Percentiles rank a stretch among this genome's conserved stretches.
Evolutionary conservation across 257 asterid genomes (phyloP).

Genomic region (Rhazya stricta): DNA sequence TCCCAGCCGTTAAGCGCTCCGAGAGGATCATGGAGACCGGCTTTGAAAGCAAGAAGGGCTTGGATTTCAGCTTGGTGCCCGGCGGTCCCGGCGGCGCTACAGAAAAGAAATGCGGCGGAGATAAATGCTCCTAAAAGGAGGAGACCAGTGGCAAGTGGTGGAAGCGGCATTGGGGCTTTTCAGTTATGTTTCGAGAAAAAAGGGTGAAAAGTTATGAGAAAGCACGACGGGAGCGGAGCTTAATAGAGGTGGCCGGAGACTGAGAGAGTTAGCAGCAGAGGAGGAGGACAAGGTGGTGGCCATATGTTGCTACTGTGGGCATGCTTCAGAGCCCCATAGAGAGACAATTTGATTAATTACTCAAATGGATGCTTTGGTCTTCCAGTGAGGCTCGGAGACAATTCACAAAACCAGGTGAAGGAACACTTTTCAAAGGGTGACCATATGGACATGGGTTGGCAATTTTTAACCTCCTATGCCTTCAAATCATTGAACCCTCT

Average conservation of each 20-base stretch:
- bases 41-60: slow-evolving; percentile 44
- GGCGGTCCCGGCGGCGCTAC: slow-evolving; percentile 24
- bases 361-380: not conserved
- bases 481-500: slow-evolving; percentile 31
- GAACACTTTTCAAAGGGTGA: slow-evolving; percentile 28
- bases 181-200: not conserved
- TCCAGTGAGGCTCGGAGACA: too few species aligned
- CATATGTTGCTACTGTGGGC: slow-evolving; percentile 26
- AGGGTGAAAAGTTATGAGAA: not conserved
- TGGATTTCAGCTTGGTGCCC: slow-evolving; percentile 43
- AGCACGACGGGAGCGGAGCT: slow-evolving; percentile 2
- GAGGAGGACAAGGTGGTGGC: slow-evolving; percentile 15
- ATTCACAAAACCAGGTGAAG: slow-evolving; percentile 18
- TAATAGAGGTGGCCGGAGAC: slow-evolving; percentile 2
- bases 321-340: slow-evolving; percentile 5
- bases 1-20: slow-evolving; percentile 47
- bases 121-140: slow-evolving; percentile 21
- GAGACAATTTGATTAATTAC: not conserved
- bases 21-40: slow-evolving; percentile 47
- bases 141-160: slow-evolving; percentile 11
- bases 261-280: not conserved
- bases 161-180: slow-evolving; percentile 6
- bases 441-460: slow-evolving; percentile 30
- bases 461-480: slow-evolving; percentile 32
- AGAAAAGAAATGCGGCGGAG: not conserved